These are phyloP conservation scores for Pilasporangium apinafurcum DNA, from an alignment of 352 stramenopile species.

Conservation along the genomic window DNA sequence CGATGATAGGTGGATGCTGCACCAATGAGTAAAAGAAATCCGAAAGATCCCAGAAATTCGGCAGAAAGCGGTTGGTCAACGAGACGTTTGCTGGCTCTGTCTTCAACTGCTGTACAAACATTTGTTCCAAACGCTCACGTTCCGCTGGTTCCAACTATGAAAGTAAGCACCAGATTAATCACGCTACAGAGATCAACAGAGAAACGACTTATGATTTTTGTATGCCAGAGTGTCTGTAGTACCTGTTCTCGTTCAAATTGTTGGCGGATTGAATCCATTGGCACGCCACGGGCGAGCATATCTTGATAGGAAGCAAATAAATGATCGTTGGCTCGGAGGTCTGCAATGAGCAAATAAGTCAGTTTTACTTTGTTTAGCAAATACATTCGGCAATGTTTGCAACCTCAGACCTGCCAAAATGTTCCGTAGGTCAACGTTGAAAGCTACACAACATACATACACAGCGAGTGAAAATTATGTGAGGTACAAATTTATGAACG, in stretches of 20 bases:
- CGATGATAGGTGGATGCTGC: constrained; percentile 50
- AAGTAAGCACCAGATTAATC: not conserved
- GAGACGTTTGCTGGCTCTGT: constrained; percentile 10
- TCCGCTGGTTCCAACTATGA: constrained; percentile 23
- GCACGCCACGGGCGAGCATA: constrained; percentile 46
- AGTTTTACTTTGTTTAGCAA: not conserved
- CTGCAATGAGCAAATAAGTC: constrained; percentile 3
- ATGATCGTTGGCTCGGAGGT: constrained; percentile 35
- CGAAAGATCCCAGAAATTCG: constrained; percentile 43
- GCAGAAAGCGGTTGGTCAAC: constrained; percentile 26
- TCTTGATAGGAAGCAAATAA: constrained; percentile 56
- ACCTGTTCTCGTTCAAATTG: constrained; percentile 70
- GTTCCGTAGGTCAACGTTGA: constrained; percentile 38
- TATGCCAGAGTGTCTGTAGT: too few relatives aligned
- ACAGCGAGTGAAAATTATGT: not conserved
- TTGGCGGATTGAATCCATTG: constrained; percentile 58
- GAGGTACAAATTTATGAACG: not conserved
- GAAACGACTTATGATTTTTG: too few relatives aligned
- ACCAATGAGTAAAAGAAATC: constrained; percentile 45
- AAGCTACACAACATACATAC: constrained; percentile 11
- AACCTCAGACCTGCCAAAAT: constrained; percentile 24
- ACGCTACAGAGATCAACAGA: not conserved
- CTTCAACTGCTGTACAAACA: constrained; percentile 34
- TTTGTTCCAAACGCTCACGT: constrained; percentile 40
- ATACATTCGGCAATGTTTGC: not conserved